A percentile compares a stretch with the other conserved stretches of the same genome.
phyloP scores from a whole-genome alignment of 331 rosid genomes.

The Malus hybrid region DNA sequence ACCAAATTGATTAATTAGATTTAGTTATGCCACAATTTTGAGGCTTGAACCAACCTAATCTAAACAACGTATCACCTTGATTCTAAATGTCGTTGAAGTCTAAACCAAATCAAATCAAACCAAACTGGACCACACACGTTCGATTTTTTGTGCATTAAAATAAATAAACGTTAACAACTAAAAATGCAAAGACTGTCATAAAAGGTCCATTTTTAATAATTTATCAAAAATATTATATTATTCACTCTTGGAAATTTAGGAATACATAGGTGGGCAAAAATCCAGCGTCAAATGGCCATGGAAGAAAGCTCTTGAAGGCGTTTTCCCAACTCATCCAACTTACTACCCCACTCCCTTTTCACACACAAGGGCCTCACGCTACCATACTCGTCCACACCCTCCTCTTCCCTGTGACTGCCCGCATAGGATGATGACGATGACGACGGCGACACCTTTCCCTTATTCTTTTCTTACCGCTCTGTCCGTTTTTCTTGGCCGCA shows the following conservation, averaged over 20 bases:
- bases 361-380: slow-evolving; percentile 39
- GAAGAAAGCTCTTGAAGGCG: slow-evolving; percentile 55
- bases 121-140: background rate
- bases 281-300: slow-evolving; percentile 20
- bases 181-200: no score
- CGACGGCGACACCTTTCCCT: background rate
- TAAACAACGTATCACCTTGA: background rate
- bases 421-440: slow-evolving; percentile 21
- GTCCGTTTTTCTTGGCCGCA: slow-evolving; percentile 22
- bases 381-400: slow-evolving; percentile 12
- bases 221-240: background rate
- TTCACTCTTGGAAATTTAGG: background rate
- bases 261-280: background rate
- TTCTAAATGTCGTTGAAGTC: no score
- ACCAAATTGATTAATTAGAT: no score
- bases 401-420: slow-evolving; percentile 12
- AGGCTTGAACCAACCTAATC: background rate
- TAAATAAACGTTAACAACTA: background rate
- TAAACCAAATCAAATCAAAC: no score
- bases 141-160: background rate
- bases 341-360: slow-evolving; percentile 40
- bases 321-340: slow-evolving; percentile 48
- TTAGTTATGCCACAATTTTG: no score
- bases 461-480: slow-evolving; percentile 8
- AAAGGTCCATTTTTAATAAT: no score